Evolutionary conservation across 768 basidiomycete species (phyloP), one percentile per base, ranked within the genome.

Genomic region (Hebeloma cylindrosporum): DNA sequence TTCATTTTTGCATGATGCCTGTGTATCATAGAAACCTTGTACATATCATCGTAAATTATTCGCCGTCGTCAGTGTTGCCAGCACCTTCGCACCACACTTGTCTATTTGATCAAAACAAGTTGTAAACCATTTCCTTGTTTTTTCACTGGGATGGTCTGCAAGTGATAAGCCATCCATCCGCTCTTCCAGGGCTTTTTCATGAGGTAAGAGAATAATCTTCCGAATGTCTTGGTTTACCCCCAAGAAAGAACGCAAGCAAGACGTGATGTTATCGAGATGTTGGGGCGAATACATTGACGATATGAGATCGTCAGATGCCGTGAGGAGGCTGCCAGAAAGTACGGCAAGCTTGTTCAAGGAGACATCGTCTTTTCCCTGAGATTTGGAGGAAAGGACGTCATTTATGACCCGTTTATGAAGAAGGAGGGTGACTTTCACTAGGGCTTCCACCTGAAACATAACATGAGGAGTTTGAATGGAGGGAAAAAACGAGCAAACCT

Each of bases 211-310:
- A 18, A 74, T 25, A 1, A 47, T 53, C 29, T 57, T 47, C 37
- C 67, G 69, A 26, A 85, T 57, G 1, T 58, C 54, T 16, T 63
- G 51, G 8, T 77, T 64, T 25, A 71, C 59, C 5, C 54, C 55
- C 31, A 65, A 56, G 33, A 80, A 69, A 0, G 67, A 48, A 4
- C 56, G 47, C 21, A 80, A 50, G 41, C 77, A 71, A 8, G 60
- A 52, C 7, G 54, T 51, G 39, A 87, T 62, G 25, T 69, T 61
- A 1, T 56, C 54, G 0, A 60, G 57, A 45, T 81, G 71, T 55
- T 89, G 86, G 4, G 85, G 83, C 0, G 76, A 50, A 58, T 89
- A 85, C 29, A 86, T 64, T 2, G 80, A 65, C n/a, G 83, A 72
- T 16, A 83, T 74, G 41, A 88, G 66, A 29, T 90, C 83, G 58